Conservation (phyloP, 2,329 filamentous ascomycete species). For the Cytospora mali region DNA sequence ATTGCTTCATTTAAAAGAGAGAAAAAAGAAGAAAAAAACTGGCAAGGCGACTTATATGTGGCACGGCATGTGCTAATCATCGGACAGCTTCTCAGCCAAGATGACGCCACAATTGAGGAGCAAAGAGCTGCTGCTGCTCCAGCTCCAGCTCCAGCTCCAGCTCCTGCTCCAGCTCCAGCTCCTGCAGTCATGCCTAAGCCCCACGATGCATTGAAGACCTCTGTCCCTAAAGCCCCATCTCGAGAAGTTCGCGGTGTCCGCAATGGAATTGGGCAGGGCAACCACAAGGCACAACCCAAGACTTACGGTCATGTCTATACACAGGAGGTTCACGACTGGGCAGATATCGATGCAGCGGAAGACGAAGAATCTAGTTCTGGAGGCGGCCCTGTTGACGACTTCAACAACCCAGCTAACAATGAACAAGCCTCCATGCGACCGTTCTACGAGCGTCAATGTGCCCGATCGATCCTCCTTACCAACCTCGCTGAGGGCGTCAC, state of each 20-base stretch:
- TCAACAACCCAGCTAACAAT: slow-evolving; percentile 24
- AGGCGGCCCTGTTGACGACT: slow-evolving; percentile 24
- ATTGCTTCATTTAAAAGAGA: not conserved
- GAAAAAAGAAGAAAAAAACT: not conserved
- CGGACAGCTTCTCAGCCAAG: slow-evolving; percentile 35
- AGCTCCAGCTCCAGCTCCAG: too few relatives aligned
- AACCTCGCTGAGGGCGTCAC: slow-evolving; percentile 65
- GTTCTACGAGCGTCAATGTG: slow-evolving; percentile 43
- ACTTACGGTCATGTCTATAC: slow-evolving; percentile 21
- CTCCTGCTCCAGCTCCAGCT: not conserved
- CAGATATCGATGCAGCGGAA: slow-evolving; percentile 22
- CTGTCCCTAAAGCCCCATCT: not conserved
- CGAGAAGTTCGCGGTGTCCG: not conserved
- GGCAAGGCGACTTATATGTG: too few relatives aligned
- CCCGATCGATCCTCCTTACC: slow-evolving; percentile 63
- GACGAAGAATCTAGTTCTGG: slow-evolving; percentile 6
- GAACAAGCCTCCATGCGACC: slow-evolving; percentile 25
- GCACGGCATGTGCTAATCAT: not conserved
- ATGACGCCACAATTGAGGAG: slow-evolving; percentile 34
- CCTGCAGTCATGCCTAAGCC: slow-evolving; percentile 9
- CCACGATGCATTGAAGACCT: not conserved
- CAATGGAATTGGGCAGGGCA: slow-evolving; percentile 5
- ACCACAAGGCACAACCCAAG: slow-evolving; percentile 19
- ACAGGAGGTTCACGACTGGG: slow-evolving; percentile 27
- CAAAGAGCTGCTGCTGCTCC: not conserved